Conservation (phyloP, 805 yeast genomes). For the Metschnikowia kunwiensis region DNA sequence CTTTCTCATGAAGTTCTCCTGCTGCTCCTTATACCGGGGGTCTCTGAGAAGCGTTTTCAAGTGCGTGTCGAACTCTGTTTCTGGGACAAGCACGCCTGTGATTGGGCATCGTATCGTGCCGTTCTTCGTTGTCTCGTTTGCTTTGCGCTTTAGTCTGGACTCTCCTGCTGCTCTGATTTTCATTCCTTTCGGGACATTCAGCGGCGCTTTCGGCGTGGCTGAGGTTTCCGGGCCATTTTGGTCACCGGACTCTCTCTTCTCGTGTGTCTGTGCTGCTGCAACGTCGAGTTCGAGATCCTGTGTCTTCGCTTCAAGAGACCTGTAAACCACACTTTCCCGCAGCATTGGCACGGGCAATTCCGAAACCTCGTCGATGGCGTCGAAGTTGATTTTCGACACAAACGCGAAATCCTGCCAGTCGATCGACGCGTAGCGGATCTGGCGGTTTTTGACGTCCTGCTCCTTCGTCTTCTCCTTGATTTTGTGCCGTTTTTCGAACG, state of each 20-base stretch:
- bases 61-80: conserved; percentile 67
- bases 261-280: conserved; percentile 14
- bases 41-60: conserved; percentile 67
- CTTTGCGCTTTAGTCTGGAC: conserved; percentile 45
- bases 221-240: neutral
- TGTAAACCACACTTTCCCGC: conserved; percentile 55
- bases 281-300: conserved; percentile 22
- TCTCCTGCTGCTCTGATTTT: conserved; percentile 72
- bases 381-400: conserved; percentile 66
- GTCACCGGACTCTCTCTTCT: neutral
- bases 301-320: conserved; percentile 56
- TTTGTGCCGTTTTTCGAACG: conserved; percentile 40
- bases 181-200: conserved; percentile 44
- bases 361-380: conserved; percentile 54
- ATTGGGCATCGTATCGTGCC: conserved; percentile 70
- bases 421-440: conserved; percentile 62
- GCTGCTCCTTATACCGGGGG: conserved; percentile 73
- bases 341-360: conserved; percentile 55
- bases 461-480: conserved; percentile 36
- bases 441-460: conserved; percentile 22
- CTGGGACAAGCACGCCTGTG: conserved; percentile 68
- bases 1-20: conserved; percentile 56
- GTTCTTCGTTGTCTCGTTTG: conserved; percentile 9
- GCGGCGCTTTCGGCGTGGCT: neutral
- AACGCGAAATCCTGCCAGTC: conserved; percentile 86